Evolutionary conservation across 805 yeast species (phyloP).

Genomic region (Pichia californica): DNA sequence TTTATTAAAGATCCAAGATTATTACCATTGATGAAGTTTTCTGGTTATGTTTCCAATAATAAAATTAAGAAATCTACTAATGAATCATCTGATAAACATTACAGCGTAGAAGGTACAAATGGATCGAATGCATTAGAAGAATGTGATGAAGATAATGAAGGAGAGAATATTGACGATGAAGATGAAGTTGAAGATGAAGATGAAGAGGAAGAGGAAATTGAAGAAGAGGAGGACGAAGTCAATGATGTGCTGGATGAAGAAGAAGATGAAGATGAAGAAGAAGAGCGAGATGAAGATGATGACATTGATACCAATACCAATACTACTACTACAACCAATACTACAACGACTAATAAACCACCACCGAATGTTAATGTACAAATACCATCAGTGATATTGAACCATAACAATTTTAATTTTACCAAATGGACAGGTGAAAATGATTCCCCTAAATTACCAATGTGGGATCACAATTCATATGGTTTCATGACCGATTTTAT

Average conservation of each 20-base stretch:
- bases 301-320: not conserved
- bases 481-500: slow-evolving; percentile 29
- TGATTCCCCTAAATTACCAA: slow-evolving; percentile 19
- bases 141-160: not conserved
- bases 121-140: too few relatives aligned
- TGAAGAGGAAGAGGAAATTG: slow-evolving; percentile 3
- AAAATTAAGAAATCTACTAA: not conserved
- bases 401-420: slow-evolving; percentile 1
- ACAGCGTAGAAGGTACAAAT: too few relatives aligned
- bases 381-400: too few relatives aligned
- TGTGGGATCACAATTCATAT: slow-evolving; percentile 26
- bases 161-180: not conserved
- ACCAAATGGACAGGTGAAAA: slow-evolving; percentile 16
- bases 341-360: not conserved
- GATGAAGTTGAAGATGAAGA: not conserved
- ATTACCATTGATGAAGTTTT: slow-evolving; percentile 17
- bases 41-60: not conserved
- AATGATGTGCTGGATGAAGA: slow-evolving; percentile 3
- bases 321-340: not conserved
- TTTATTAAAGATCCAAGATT: slow-evolving; percentile 24
- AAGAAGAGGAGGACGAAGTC: not conserved
- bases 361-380: not conserved
- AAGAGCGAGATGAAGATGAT: not conserved
- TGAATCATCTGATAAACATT: too few relatives aligned
- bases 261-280: not conserved